These are phyloP conservation scores for Alloteropsis angusta DNA, from an alignment of 202 grass and related monocot species.

Conservation along the genomic window DNA sequence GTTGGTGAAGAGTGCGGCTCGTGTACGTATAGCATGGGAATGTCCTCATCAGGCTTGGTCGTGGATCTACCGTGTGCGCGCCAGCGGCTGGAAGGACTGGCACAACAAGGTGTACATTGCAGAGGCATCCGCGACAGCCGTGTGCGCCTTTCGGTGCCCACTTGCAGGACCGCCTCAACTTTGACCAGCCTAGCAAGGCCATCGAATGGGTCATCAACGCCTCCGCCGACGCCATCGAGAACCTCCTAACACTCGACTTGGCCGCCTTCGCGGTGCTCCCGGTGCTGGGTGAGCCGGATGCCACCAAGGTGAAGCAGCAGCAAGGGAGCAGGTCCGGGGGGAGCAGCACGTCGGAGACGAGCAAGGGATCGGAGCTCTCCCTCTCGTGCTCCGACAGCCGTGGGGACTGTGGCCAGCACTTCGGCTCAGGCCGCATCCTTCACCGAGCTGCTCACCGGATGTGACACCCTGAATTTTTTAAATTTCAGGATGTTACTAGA, in stretches of 20 bases:
- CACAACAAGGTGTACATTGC: slow-evolving; percentile 98
- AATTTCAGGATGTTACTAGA: no score
- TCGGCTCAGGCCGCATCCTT: slow-evolving; percentile 41
- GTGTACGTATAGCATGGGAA: no score
- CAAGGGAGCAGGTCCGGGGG: slow-evolving; percentile 42
- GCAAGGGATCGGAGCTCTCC: slow-evolving; percentile 70
- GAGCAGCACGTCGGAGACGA: slow-evolving; percentile 71
- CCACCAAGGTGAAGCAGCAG: neutral
- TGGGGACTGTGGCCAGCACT: slow-evolving; percentile 34
- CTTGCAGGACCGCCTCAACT: slow-evolving; percentile 88
- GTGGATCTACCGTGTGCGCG: slow-evolving; percentile 73
- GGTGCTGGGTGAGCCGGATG: neutral
- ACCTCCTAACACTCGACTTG: slow-evolving; percentile 53
- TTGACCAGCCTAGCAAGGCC: slow-evolving; percentile 96
- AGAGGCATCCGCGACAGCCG: slow-evolving; percentile 90
- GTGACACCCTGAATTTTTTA: no score
- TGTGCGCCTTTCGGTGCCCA: slow-evolving; percentile 78
- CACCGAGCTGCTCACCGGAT: slow-evolving; percentile 71
- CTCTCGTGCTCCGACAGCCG: slow-evolving; percentile 58
- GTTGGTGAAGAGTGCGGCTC: no score
- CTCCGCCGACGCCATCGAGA: slow-evolving; percentile 60
- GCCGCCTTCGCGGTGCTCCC: slow-evolving; percentile 24
- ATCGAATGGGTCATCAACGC: slow-evolving; percentile 95
- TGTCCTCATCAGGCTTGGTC: slow-evolving; percentile 23
- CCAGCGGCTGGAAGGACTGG: slow-evolving; percentile 66